Evolutionary conservation across 805 yeast genomes (phyloP), one percentile per base, ranked within the genome.

Genomic region (Wickerhamiella cacticola): DNA sequence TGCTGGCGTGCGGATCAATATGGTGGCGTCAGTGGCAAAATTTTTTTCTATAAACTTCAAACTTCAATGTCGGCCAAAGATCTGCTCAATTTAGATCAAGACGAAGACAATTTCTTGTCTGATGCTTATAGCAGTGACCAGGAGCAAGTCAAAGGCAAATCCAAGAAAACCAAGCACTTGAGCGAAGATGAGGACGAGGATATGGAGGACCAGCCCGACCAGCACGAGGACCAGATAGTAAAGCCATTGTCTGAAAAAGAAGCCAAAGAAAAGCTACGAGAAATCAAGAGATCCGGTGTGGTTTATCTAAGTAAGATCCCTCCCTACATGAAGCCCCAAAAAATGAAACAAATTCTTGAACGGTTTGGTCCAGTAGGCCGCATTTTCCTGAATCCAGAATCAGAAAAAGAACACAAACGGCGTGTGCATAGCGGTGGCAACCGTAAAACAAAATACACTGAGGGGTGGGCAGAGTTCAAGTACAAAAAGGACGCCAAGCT

Each of bases 271-370:
- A 53, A 63, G 21, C 64, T 65, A 24, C 67, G 67, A 41, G 72
- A 75, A 54, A 66, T 79, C 34, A 77, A 79, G 48, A 79, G 75
- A 56, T 80, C 95, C 0, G 98, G 98, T 4, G 96, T 92, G 1
- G 80, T 94, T n/a, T 92, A 92, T 56, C 64, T 92, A 2, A 87
- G 96, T 0, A 75, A 80, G 44, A 75, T 92, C 8, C 98, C 98
- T 0, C 98, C 98, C 22, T 92, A 82, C 61, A 92, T 92, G 98
- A 88, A 88, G 61, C 97, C 98, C 1, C 76, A 81, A 1, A 92
- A 87, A 61, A 69, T 92, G 65, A 73, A 94, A 57, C 92, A 87
- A 45, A 74, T 92, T 10, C 68, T 92, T 28, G 64, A 79, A 3
- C 70, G 85, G 52, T 92, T 89, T 65, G 98, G 98, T 9, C 78